Evolutionary conservation across 148 eudicot species (phyloP), one percentile per base, ranked within the genome.

Genomic region (Pouteria glomerata): DNA sequence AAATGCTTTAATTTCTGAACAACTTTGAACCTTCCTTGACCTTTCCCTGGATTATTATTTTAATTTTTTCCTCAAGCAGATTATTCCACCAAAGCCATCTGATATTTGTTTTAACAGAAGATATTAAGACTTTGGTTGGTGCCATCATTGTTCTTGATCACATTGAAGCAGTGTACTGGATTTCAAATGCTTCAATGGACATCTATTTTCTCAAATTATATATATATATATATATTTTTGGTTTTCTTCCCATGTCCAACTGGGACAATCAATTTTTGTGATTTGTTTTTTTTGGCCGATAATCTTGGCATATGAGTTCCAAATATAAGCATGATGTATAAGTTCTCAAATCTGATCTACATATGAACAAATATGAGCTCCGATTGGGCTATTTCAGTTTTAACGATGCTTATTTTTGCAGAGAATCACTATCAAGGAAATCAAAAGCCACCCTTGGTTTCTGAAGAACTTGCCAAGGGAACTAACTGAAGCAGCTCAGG

Each of bases 401-500:
- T 26, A 37, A 11, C 51, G 12, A 24, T 45, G 11, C 66, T 16
- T 75, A 29, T 56, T 27, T n/a, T 24, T 79, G 85, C 86, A 90
- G 96, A 88, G 96, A 63, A 82, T 90, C 41, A 78, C 83, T 56
- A 78, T 90, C 69, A 86, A 77, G 77, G 92, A 90, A 3, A 90
- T 90, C 52, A 90, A 88, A 69, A 68, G 55, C 68, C 92, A 90
- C 57, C 92, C 92, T 4, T 90, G 96, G 96, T 90, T 90, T 68
- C 74, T 88, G 76, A 90, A 88, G 82, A 90, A 90, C 76, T 78
- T 90, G 73, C 96, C 96, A 4, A 86, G 90, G 71, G 96, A 88
- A 72, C 77, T 90, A 39, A 90, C 88, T 0, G 92, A 88, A 70
- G 67, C 76, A 66, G 82, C 86, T 67, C 98, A 93, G 78, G 85